Base-by-base conservation (phyloP, 192 early-diverging fungal species). In the Rhizoclosmatium sp. region DNA sequence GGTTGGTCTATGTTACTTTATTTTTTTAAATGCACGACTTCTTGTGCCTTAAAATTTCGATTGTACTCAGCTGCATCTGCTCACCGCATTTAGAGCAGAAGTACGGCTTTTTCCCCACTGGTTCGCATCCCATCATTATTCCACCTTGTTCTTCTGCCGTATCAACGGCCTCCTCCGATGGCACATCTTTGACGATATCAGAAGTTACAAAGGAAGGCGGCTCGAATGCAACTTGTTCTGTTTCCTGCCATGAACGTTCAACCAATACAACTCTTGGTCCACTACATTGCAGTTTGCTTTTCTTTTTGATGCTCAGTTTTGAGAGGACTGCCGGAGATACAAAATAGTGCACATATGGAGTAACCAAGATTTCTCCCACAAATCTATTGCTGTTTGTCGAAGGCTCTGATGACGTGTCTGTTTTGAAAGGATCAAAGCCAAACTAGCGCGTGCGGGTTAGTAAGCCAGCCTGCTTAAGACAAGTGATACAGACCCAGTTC, bases 361-460 rank as follows among this genome's bases (percentile, higher is more conserved):
- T 86, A n/a, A 84, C 44, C 3, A 12, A 71, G 39, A 86, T 48
- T 21, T 71, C 76, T 2, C 85, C 78, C n/a, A 23, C 44, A 9
- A 69, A 67, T 2, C 21, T 12, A 47, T 45, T 66, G 44, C 19
- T 31, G 9, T 61, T 12, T 46, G 66, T 12, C 4, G 7, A 5
- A 21, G 61, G 9, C 5, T 16, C 66, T 46, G 66, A 68, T 44
- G 66, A 16, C 9, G 47, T 47, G 66, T 47, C 69, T 14, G 39
- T 56, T 51, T 67, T 86, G 81, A 82, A 85, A 21, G 76, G 60
- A 81, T 85, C 83, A 61, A 84, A 85, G n/a, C 83, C 83, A 83
- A 85, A 85, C 83, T 85, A 54, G 41, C 3, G 12, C 47, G n/a
- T 65, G 10, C 31, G 10, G 39, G 10, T 65, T 31, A 42, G 21